These are phyloP conservation scores for Dillenia suffruticosa DNA, from an alignment of 164 flowering plant species.

Conservation along the genomic window DNA sequence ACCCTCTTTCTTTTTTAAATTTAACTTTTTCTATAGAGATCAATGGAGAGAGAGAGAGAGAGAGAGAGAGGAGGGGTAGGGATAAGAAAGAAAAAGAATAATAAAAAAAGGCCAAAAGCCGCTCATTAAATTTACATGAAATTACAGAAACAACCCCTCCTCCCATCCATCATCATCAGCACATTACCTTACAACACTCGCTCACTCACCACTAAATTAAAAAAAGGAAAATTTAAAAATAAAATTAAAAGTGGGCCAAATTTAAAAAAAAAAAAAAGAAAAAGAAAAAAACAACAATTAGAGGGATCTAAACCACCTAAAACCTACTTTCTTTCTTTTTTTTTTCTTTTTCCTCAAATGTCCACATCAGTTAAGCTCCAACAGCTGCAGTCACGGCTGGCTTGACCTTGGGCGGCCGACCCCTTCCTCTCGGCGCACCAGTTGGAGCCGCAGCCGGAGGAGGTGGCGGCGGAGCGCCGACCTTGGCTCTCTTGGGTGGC, in stretches of 20 bases:
- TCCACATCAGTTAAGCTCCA: slow-evolving; percentile 18
- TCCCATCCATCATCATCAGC: slow-evolving; percentile 1
- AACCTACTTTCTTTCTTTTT: background rate
- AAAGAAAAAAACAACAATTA: slow-evolving; percentile 2
- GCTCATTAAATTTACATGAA: slow-evolving; percentile 27
- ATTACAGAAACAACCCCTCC: slow-evolving; percentile 22
- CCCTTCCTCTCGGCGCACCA: slow-evolving; percentile 40
- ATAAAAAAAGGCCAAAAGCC: background rate
- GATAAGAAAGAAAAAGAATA: background rate
- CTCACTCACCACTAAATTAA: background rate
- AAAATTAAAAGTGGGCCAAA: background rate
- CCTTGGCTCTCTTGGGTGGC: slow-evolving; percentile 51
- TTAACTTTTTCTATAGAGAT: slow-evolving; percentile 1
- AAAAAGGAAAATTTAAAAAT: background rate
- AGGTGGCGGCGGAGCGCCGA: background rate
- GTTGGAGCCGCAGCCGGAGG: background rate
- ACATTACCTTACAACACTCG: background rate
- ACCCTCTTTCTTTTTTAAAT: background rate
- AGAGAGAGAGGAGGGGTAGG: background rate
- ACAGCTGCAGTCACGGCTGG: slow-evolving; percentile 31
- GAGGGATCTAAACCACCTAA: slow-evolving; percentile 7
- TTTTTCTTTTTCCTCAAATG: background rate
- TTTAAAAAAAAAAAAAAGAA: background rate
- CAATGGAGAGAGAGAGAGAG: background rate
- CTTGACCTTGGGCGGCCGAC: slow-evolving; percentile 70